Evolutionary conservation across 2,329 filamentous ascomycete species (phyloP).

Genomic region (Hansfordia pulvinata): DNA sequence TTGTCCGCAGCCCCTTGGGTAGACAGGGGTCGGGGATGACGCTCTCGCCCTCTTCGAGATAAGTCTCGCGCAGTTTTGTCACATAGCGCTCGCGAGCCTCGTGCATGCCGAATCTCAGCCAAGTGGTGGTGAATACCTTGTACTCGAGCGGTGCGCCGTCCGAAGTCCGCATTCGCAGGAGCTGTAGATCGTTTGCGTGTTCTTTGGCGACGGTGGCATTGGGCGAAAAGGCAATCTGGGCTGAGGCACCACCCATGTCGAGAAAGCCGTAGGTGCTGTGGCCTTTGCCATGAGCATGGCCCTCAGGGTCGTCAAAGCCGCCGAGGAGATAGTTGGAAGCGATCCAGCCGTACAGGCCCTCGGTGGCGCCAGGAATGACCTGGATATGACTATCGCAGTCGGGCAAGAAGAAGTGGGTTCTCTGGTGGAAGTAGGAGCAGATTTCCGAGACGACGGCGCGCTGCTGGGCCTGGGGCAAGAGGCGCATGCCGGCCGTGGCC

Average conservation of each 20-base stretch:
- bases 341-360: slow-evolving; percentile 94
- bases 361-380: slow-evolving; percentile 89
- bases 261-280: slow-evolving; percentile 96
- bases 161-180: slow-evolving; percentile 72
- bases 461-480: slow-evolving; percentile 64
- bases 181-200: slow-evolving; percentile 77
- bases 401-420: slow-evolving; percentile 74
- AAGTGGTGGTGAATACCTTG: slow-evolving; percentile 87
- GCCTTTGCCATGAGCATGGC: slow-evolving; percentile 68
- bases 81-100: slow-evolving; percentile 79
- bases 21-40: slow-evolving; percentile 88
- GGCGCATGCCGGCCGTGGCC: slow-evolving; percentile 87
- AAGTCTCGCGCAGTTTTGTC: slow-evolving; percentile 57
- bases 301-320: slow-evolving; percentile 66
- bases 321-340: slow-evolving; percentile 91
- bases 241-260: slow-evolving; percentile 96
- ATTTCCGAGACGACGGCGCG: slow-evolving; percentile 60
- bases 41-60: slow-evolving; percentile 36
- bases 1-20: slow-evolving; percentile 62
- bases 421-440: slow-evolving; percentile 66
- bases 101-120: slow-evolving; percentile 95
- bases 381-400: slow-evolving; percentile 84
- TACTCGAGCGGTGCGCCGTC: slow-evolving; percentile 70
- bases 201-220: slow-evolving; percentile 82
- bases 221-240: slow-evolving; percentile 94